Evolutionary conservation across 306 rosid genomes (phyloP).

Genomic region (Quercus variabilis): DNA sequence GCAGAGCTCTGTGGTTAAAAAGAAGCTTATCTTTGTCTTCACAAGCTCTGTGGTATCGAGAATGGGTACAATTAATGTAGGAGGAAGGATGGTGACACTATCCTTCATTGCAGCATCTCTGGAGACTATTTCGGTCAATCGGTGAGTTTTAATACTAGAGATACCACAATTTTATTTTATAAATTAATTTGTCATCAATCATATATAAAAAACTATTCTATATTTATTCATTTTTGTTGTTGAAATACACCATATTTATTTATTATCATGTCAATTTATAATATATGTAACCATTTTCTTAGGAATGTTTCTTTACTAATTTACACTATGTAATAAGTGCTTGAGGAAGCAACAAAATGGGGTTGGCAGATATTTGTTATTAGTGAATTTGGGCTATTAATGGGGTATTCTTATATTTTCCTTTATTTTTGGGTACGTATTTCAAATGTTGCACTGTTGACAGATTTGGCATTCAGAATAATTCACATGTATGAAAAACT

Average conservation of each 20-base stretch:
- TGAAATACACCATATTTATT: no score
- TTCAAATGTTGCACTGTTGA: neutral
- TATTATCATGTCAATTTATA: no score
- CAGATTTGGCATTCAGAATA: constrained; percentile 65
- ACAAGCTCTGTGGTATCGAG: neutral
- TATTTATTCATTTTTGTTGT: neutral
- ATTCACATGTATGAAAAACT: constrained; percentile 31
- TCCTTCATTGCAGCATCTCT: constrained; percentile 46
- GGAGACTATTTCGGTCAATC: constrained; percentile 22
- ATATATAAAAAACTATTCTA: no score
- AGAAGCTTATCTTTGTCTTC: constrained; percentile 40
- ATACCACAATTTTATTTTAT: no score
- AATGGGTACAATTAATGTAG: constrained; percentile 9
- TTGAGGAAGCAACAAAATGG: no score
- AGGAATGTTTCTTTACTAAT: neutral
- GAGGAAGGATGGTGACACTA: constrained; percentile 40
- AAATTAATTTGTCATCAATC: no score
- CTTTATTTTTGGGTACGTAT: no score
- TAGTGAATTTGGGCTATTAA: no score
- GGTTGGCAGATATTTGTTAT: no score
- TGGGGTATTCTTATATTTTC: no score
- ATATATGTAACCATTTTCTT: no score
- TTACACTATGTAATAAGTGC: neutral
- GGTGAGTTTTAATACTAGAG: constrained; percentile 1
- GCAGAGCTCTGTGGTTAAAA: constrained; percentile 43